Evolutionary conservation across 371 early-diverging fungal species (phyloP).

Genomic region (Gilbertella persicaria): DNA sequence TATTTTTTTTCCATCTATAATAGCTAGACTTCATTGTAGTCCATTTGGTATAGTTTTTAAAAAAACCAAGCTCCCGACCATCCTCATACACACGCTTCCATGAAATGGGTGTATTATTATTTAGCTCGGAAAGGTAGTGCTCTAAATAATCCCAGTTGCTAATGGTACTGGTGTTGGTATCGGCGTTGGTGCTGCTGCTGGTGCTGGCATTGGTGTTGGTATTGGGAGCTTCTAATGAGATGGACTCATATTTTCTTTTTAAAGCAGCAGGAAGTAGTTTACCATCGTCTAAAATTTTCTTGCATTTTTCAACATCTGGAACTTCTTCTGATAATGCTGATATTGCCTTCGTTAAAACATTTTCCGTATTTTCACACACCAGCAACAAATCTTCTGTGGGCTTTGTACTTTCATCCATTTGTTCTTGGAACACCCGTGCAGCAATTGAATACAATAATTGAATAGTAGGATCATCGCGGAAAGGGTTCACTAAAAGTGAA

Average conservation of each 20-base stretch:
- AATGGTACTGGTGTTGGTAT: no score
- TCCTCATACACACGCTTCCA: slow-evolving; percentile 10
- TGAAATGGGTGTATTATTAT: slow-evolving; percentile 7
- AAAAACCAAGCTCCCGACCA: slow-evolving; percentile 8
- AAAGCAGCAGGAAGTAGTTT: slow-evolving; percentile 8
- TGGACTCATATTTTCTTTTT: slow-evolving; percentile 10
- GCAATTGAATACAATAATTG: slow-evolving; percentile 11
- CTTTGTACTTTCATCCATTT: slow-evolving; percentile 1
- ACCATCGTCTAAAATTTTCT: slow-evolving; percentile 8
- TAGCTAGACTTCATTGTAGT: slow-evolving; percentile 10
- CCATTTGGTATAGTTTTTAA: slow-evolving; percentile 9
- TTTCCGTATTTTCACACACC: slow-evolving; percentile 2
- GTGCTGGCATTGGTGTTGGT: slow-evolving; percentile 2
- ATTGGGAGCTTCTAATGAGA: slow-evolving; percentile 6
- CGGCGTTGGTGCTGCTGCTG: slow-evolving; percentile 3
- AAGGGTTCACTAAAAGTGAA: slow-evolving; percentile 3
- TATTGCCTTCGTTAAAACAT: slow-evolving; percentile 4
- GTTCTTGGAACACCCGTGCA: slow-evolving; percentile 3
- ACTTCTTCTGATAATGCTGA: slow-evolving; percentile 5
- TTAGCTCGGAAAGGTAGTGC: slow-evolving; percentile 3
- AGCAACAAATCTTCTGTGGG: slow-evolving; percentile 4
- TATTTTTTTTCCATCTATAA: slow-evolving; percentile 4
- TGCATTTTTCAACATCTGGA: slow-evolving; percentile 8
- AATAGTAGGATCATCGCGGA: slow-evolving; percentile 8
- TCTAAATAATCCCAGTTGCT: slow-evolving; percentile 8